Conservation (phyloP, 1,284 basidiomycete species). For the Malassezia dermatis region DNA sequence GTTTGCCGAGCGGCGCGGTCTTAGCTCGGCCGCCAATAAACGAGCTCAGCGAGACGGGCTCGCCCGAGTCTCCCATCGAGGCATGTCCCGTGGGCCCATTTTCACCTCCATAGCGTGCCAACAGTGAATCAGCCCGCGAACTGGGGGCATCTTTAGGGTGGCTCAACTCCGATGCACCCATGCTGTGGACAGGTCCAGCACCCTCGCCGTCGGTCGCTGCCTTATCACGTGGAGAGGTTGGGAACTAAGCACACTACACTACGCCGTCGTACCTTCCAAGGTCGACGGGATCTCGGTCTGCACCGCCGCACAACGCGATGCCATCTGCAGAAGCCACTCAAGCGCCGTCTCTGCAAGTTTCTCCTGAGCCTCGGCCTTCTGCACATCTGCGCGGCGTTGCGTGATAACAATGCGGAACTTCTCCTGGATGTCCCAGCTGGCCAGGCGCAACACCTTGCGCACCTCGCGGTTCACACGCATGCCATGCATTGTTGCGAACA, state of each 20-base stretch:
- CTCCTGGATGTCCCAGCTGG: slow-evolving; percentile 81
- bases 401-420: slow-evolving; percentile 69
- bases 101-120: slow-evolving; percentile 41
- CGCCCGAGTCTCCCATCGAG: slow-evolving; percentile 16
- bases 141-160: background rate
- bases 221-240: slow-evolving; percentile 1
- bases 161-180: background rate
- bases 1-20: slow-evolving; percentile 39
- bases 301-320: slow-evolving; percentile 5
- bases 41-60: slow-evolving; percentile 38
- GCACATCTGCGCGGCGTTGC: slow-evolving; percentile 56
- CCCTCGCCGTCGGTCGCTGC: background rate
- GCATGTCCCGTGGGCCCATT: slow-evolving; percentile 43
- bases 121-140: slow-evolving; percentile 20
- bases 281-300: background rate
- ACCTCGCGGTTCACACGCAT: slow-evolving; percentile 71
- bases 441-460: slow-evolving; percentile 81
- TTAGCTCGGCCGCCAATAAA: slow-evolving; percentile 46
- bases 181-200: background rate
- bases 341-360: slow-evolving; percentile 27
- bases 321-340: slow-evolving; percentile 30
- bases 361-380: slow-evolving; percentile 35
- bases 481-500: slow-evolving; percentile 62
- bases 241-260: background rate
- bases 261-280: slow-evolving; percentile 1